Evolutionary conservation across 208 protist genomes (phyloP).

Genomic region (Trypanosoma congolense): DNA sequence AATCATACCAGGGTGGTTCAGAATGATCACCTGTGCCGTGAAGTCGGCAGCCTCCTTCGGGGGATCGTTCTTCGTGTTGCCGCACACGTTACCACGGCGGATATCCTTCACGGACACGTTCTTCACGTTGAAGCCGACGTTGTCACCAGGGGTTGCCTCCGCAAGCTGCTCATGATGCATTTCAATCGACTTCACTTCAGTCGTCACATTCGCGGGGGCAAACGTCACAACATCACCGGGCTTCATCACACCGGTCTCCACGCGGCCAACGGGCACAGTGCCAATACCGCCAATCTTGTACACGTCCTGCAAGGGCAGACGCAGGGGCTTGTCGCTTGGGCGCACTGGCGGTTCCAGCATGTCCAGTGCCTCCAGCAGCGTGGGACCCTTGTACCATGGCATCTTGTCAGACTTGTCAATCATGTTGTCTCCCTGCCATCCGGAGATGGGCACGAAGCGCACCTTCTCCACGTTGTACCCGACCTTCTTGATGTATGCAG

Average conservation of each 20-base stretch:
- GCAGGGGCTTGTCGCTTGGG: constrained; percentile 92
- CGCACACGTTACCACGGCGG: constrained; percentile 73
- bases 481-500: constrained; percentile 81
- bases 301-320: constrained; percentile 94
- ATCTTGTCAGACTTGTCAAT: constrained; percentile 87
- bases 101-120: constrained; percentile 90
- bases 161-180: constrained; percentile 83
- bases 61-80: constrained; percentile 63
- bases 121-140: constrained; percentile 95
- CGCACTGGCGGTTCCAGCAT: constrained; percentile 73
- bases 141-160: constrained; percentile 87
- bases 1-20: constrained; percentile 93
- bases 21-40: constrained; percentile 90
- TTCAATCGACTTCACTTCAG: constrained; percentile 84
- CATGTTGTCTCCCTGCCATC: constrained; percentile 95
- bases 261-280: constrained; percentile 52
- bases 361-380: constrained; percentile 91
- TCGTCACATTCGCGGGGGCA: constrained; percentile 42
- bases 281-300: constrained; percentile 94
- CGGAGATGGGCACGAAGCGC: constrained; percentile 93
- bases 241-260: constrained; percentile 56
- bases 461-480: constrained; percentile 93
- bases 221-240: constrained; percentile 60
- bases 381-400: constrained; percentile 90
- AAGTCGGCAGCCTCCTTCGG: constrained; percentile 63